Base-by-base conservation (phyloP, 306 rosid species). In the Castanea sativa region DNA sequence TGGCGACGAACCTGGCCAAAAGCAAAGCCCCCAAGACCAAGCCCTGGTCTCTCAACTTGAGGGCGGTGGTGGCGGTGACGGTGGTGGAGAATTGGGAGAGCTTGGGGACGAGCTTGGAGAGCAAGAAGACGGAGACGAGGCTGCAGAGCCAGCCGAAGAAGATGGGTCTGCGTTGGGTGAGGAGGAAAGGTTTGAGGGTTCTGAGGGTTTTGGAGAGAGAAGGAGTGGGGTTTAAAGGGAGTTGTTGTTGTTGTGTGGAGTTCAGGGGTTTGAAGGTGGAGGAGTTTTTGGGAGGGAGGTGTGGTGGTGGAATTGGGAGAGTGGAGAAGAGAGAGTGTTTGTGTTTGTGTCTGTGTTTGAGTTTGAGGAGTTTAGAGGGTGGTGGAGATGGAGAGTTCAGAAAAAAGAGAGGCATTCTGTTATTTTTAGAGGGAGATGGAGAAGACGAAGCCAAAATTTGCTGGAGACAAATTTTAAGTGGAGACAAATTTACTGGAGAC, bases 81-180 rank as follows among this genome's bases (percentile, higher is more conserved):
- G 79, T 65, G 8, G 88, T 64, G 16, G 91, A 84, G 52, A 88
- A 18, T 15, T 83, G 72, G 4, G 88, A 90, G 19, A 89, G 43
- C 73, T 56, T 83, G 10, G 87, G 82, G 11, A 94, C 88, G 60
- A 88, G 84, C 10, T 75, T 72, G 74, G 94, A 88, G 80, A 92
- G 90, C 3, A 94, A 89, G 73, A 73, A 68, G 45, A 91, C 97
- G 45, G 98, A 92, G 80, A 91, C 49, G 56, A 88, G 67, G 69
- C 93, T 87, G 81, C 97, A 91, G 78, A 92, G 88, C 97, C 97
- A 94, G 19, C 94, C 98, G 32, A 69, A 76, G 55, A 92, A 81
- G 63, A 94, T 87, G 49, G 84, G 74, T 32, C 41, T 83, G 49
- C 68, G 82, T 12, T 92, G 86, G 13, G 94, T 69, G 56, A 81